These are phyloP conservation scores for Crotalaria pallida DNA, from an alignment of 306 rosid genomes.

Conservation along the genomic window DNA sequence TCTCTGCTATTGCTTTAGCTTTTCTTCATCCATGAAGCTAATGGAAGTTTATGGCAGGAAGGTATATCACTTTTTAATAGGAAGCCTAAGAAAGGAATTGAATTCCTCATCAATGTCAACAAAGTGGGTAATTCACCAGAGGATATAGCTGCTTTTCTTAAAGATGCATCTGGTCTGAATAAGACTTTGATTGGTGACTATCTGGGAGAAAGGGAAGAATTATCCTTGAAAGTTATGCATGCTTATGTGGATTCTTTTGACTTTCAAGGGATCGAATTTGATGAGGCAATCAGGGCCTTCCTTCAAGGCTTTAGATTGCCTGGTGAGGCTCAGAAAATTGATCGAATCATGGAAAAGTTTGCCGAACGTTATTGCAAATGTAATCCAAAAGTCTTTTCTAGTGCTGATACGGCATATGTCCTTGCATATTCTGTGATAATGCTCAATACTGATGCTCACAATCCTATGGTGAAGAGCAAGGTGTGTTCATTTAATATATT, in stretches of 20 bases:
- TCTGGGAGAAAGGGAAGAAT: constrained; percentile 95
- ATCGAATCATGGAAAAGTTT: constrained; percentile 98
- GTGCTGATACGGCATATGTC: constrained; percentile 98
- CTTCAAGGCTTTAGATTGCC: constrained; percentile 98
- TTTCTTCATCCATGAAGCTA: constrained; percentile 33
- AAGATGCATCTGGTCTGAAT: constrained; percentile 94
- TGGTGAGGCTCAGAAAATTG: constrained; percentile 99
- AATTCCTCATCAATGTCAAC: constrained; percentile 88
- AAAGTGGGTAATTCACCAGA: constrained; percentile 95
- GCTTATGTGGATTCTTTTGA: constrained; percentile 96
- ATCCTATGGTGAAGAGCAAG: constrained; percentile 95
- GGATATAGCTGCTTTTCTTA: constrained; percentile 90
- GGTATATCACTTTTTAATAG: constrained; percentile 97
- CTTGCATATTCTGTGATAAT: constrained; percentile 96
- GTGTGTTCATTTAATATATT: constrained; percentile 38
- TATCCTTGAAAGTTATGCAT: constrained; percentile 92
- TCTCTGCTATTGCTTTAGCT: constrained; percentile 22
- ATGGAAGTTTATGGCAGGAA: constrained; percentile 89
- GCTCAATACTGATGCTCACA: constrained; percentile 98
- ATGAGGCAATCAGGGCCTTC: constrained; percentile 88
- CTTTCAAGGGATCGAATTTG: constrained; percentile 89
- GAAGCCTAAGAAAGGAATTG: constrained; percentile 97
- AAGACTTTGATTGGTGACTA: constrained; percentile 96
- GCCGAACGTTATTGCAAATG: constrained; percentile 98
- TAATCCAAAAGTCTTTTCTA: constrained; percentile 81